phyloP scores from a whole-genome alignment of 148 eudicot genomes.

The Rhododendron molle region DNA sequence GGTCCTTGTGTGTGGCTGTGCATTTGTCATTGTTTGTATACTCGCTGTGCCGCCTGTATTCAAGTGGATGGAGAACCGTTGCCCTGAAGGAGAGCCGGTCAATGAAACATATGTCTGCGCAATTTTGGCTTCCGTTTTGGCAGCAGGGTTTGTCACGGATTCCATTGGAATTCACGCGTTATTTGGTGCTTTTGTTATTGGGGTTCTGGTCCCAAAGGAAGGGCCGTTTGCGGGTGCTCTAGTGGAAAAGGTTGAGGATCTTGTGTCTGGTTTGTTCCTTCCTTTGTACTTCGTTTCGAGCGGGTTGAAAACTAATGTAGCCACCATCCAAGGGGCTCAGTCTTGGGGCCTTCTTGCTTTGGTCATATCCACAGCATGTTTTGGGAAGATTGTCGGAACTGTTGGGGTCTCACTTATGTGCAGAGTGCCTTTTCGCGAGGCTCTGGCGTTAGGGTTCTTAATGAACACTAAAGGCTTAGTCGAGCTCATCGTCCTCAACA shows the following conservation, averaged over 20 bases:
- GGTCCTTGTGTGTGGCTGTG: conserved; percentile 36
- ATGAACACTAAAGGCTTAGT: conserved; percentile 87
- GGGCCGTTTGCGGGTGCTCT: conserved; percentile 30
- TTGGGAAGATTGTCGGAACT: conserved; percentile 36
- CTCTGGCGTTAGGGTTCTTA: conserved; percentile 60
- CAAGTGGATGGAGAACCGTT: conserved; percentile 28
- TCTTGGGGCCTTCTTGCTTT: conserved; percentile 35
- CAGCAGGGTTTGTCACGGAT: conserved; percentile 41
- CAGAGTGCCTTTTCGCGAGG: conserved; percentile 33
- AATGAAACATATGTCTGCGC: conserved; percentile 26
- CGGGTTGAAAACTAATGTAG: conserved; percentile 32
- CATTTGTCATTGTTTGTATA: conserved; percentile 17
- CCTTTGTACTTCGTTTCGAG: conserved; percentile 39
- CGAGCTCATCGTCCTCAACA: conserved; percentile 76
- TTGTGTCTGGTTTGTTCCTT: conserved; percentile 35
- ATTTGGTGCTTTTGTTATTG: conserved; percentile 43
- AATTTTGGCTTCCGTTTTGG: conserved; percentile 30
- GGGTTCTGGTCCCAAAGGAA: conserved; percentile 41
- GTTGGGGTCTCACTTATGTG: conserved; percentile 20
- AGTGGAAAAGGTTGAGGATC: conserved; percentile 35
- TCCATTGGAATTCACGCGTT: conserved; percentile 45
- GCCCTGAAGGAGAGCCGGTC: conserved; percentile 25
- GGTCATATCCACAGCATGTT: conserved; percentile 27
- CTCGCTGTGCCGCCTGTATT: conserved; percentile 20
- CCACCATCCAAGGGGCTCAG: conserved; percentile 25